Evolutionary conservation across 2,329 filamentous ascomycete species (phyloP).

Genomic region (Xylaria sp.): DNA sequence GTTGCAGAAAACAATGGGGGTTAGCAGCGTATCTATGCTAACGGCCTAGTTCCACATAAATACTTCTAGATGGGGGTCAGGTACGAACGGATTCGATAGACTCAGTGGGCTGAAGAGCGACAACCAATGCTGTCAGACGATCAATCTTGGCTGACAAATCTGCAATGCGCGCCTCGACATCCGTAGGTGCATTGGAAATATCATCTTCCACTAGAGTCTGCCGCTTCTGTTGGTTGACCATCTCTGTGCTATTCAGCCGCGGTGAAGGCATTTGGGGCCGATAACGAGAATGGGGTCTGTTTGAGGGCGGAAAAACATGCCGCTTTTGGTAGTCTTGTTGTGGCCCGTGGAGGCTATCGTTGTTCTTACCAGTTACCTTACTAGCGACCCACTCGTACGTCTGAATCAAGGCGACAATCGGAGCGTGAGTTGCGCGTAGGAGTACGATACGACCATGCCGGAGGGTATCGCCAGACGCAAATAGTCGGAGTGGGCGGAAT

Average conservation of each 20-base stretch:
- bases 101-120: constrained; percentile 57
- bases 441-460: constrained; percentile 69
- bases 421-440: constrained; percentile 71
- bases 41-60: not conserved
- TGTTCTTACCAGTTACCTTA: constrained; percentile 55
- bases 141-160: constrained; percentile 69
- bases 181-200: constrained; percentile 51
- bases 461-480: constrained; percentile 70
- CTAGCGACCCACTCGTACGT: constrained; percentile 68
- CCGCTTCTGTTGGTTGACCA: constrained; percentile 39
- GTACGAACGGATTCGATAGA: constrained; percentile 40
- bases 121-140: constrained; percentile 63
- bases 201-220: constrained; percentile 50
- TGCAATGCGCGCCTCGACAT: constrained; percentile 62
- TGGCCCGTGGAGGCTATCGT: constrained; percentile 61
- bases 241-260: constrained; percentile 41
- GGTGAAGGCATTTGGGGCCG: constrained; percentile 43
- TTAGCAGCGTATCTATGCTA: not conserved
- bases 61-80: constrained; percentile 20
- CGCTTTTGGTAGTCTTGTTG: constrained; percentile 45
- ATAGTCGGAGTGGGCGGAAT: constrained; percentile 76
- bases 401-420: constrained; percentile 75
- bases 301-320: constrained; percentile 39
- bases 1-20: not conserved
- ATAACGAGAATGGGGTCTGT: constrained; percentile 41